phyloP scores from a whole-genome alignment of 345 rosid genomes.

The Balakata baccata region DNA sequence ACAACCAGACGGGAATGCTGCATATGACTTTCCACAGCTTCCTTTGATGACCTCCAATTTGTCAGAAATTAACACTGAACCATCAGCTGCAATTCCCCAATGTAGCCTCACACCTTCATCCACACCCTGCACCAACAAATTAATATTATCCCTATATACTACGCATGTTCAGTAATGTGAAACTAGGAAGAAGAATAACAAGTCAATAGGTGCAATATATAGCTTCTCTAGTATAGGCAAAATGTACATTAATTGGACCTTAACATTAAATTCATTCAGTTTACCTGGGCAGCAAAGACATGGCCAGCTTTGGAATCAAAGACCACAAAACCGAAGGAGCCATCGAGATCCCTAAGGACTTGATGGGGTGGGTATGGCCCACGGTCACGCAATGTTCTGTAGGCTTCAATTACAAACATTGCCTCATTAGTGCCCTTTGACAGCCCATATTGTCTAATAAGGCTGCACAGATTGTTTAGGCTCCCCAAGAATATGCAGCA shows the following conservation, averaged over 20 bases:
- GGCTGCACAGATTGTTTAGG: slow-evolving; percentile 57
- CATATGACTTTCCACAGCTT: slow-evolving; percentile 90
- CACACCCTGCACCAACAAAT: slow-evolving; percentile 49
- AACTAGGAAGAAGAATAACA: too few species aligned
- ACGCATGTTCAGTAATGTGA: too few species aligned
- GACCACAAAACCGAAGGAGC: slow-evolving; percentile 78
- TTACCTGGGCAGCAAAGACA: slow-evolving; percentile 80
- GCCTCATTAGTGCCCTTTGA: slow-evolving; percentile 74
- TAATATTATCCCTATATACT: background rate
- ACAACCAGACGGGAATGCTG: slow-evolving; percentile 84
- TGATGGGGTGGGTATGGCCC: slow-evolving; percentile 97
- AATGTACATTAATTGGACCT: too few species aligned
- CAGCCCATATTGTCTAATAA: slow-evolving; percentile 75
- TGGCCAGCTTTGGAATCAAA: slow-evolving; percentile 66
- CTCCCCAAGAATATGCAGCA: slow-evolving; percentile 73
- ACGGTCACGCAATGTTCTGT: slow-evolving; percentile 78
- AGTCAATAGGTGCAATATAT: too few species aligned
- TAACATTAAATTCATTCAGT: too few species aligned
- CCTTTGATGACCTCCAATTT: slow-evolving; percentile 68
- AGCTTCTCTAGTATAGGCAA: too few species aligned
- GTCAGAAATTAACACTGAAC: slow-evolving; percentile 79
- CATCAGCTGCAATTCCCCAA: slow-evolving; percentile 92
- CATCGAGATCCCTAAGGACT: slow-evolving; percentile 83
- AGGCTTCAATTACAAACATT: slow-evolving; percentile 76
- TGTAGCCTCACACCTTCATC: slow-evolving; percentile 64